phyloP scores from a whole-genome alignment of 768 basidiomycete genomes.

The Termitomyces sp. region DNA sequence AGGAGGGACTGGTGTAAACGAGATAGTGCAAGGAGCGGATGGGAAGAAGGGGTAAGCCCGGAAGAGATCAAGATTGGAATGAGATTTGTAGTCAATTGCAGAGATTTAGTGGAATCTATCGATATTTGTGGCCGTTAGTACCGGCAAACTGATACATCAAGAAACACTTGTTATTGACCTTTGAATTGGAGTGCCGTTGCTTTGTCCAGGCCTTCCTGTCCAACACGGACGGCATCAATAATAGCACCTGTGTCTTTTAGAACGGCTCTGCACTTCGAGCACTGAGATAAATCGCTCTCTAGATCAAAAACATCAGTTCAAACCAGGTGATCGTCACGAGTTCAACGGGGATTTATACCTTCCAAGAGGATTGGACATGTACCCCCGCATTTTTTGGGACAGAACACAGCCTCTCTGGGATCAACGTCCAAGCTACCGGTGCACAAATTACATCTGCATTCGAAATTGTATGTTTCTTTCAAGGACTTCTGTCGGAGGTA shows the following conservation, averaged over 20 bases:
- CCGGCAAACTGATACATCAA: too few species aligned
- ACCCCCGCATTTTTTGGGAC: constrained; percentile 67
- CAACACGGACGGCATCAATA: constrained; percentile 60
- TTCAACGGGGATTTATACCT: constrained; percentile 30
- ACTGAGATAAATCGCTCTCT: constrained; percentile 49
- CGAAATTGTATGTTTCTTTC: constrained; percentile 72
- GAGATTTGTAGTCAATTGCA: constrained; percentile 57
- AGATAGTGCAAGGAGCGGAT: constrained; percentile 73
- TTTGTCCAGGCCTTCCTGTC: constrained; percentile 72
- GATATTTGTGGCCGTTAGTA: neutral
- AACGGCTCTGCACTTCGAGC: constrained; percentile 47
- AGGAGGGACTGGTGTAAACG: constrained; percentile 71
- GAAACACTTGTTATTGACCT: constrained; percentile 30
- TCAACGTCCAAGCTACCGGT: constrained; percentile 34
- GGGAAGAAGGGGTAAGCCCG: constrained; percentile 56
- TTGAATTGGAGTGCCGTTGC: constrained; percentile 56
- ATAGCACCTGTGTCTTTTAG: constrained; percentile 48
- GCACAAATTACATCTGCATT: constrained; percentile 67
- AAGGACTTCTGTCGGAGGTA: constrained; percentile 51
- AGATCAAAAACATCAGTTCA: neutral
- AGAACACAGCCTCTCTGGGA: constrained; percentile 62
- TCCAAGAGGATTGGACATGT: constrained; percentile 55
- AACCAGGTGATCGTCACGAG: neutral
- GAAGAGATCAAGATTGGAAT: constrained; percentile 59
- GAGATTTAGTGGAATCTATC: constrained; percentile 54